Base-by-base conservation (phyloP, 257 asterid species). In the Ocimum tenuiflorum region DNA sequence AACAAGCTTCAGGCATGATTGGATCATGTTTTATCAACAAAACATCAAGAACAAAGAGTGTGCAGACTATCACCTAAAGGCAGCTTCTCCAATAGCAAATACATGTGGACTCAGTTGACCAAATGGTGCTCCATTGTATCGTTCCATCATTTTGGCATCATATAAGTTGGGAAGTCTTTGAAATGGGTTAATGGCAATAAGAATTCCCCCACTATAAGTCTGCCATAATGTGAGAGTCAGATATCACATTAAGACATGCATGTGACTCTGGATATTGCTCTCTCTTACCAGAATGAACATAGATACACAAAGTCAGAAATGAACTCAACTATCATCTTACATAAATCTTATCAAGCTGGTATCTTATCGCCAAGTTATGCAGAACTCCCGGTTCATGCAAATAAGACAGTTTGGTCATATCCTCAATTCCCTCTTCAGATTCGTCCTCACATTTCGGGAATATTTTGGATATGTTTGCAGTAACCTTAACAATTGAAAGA, bases 131-230 rank as follows among this genome's bases (percentile, higher is more conserved):
- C 96, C 92, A 71, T 80, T 83, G 79, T 91, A 91, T 70, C 79
- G 83, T 72, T 79, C 83, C 97, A 84, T 91, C 92, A 82, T 86
- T 57, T 71, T 77, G 66, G 51, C 56, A 73, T 88, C 84, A 77
- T 88, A 91, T 75, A 91, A 64, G 59, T 88, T 88, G 11, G 95
- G 95, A 79, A 86, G 85, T 58, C 88, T 81, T 91, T 88, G 97
- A 79, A 91, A 91, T 17, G 97, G 97, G 78, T 91, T 91, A 75
- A 91, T 82, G 70, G 97, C 95, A 38, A 91, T 91, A 72, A 91
- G 97, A 69, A 88, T 91, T 79, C 96, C 77, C 77, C 97, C 95
- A 65, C 92, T 86, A 77, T 91, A 91, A 67, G 97, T 91, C 96
- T 91, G 97, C 62, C 78, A 82, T 65, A 63, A 80, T 22, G 61